Evolutionary conservation across 345 rosid genomes (phyloP).

Genomic region (Reutealis trisperma): DNA sequence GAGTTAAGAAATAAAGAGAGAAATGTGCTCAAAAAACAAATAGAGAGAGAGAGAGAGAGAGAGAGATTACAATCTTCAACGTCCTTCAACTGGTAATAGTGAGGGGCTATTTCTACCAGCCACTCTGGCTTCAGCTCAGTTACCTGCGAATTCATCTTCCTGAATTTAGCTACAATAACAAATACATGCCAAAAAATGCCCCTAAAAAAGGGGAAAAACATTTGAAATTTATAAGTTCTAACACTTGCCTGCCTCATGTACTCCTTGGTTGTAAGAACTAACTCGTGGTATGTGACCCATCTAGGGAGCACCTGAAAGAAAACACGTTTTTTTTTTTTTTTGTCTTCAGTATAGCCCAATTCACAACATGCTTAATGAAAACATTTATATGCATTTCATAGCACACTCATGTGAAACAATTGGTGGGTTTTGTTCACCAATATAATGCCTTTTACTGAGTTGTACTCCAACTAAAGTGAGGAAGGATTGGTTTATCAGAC

Average conservation of each 20-base stretch:
- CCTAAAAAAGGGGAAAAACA: not conserved
- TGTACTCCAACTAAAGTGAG: no score
- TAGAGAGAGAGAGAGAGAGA: conserved; percentile 19
- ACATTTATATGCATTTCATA: not conserved
- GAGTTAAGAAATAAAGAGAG: not conserved
- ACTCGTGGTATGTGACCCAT: conserved; percentile 91
- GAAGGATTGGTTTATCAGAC: no score
- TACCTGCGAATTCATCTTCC: conserved; percentile 54
- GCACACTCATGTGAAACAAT: not conserved
- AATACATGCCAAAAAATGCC: not conserved
- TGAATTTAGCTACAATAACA: conserved; percentile 20
- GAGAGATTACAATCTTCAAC: conserved; percentile 80
- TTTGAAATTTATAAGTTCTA: not conserved
- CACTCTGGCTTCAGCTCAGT: conserved; percentile 98
- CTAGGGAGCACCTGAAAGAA: conserved; percentile 76
- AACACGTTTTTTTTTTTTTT: not conserved
- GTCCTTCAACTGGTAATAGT: conserved; percentile 91
- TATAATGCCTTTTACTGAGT: no score
- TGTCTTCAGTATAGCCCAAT: not conserved
- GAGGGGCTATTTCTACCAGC: conserved; percentile 97
- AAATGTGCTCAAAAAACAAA: not conserved
- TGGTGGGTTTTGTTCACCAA: no score
- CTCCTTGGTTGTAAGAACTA: conserved; percentile 91
- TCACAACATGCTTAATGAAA: not conserved
- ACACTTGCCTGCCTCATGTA: conserved; percentile 79